Percentiles rank a stretch among this genome's conserved stretches.
Conservation (phyloP, 2,329 filamentous ascomycete genomes). For the Knufia fluminis region DNA sequence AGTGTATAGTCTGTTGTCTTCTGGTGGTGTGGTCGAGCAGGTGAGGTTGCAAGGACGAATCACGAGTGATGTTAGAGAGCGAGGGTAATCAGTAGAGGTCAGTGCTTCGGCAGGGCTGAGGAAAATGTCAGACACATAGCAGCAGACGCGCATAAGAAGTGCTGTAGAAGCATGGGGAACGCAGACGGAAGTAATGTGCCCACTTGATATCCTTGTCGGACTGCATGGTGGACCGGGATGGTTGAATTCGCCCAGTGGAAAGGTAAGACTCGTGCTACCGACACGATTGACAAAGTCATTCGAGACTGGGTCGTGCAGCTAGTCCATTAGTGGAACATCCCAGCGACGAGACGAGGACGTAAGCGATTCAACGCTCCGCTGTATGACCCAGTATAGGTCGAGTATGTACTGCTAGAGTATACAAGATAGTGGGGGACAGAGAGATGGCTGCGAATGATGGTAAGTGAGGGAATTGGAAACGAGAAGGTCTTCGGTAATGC, state of each 20-base stretch:
- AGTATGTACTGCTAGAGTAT: not conserved
- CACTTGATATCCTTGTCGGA: constrained; percentile 3
- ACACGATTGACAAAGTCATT: constrained; percentile 9
- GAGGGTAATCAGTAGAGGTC: not conserved
- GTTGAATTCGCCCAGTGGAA: not conserved
- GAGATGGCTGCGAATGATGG: constrained; percentile 4
- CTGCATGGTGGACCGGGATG: not conserved
- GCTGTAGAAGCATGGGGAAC: constrained; percentile 5
- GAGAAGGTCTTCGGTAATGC: constrained; percentile 3
- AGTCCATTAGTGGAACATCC: not conserved
- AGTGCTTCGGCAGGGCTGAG: constrained; percentile 6
- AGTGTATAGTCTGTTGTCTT: not conserved
- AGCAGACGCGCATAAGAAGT: constrained; percentile 7
- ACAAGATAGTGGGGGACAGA: not conserved
- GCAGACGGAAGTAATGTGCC: constrained; percentile 2
- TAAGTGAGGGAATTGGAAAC: constrained; percentile 4
- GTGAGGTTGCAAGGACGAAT: not conserved
- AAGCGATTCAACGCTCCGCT: not conserved
- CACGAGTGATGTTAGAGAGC: not conserved
- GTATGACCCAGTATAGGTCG: not conserved
- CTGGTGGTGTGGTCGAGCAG: no score
- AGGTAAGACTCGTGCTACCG: constrained; percentile 5
- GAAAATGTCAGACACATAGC: not conserved
- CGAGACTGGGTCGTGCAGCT: constrained; percentile 9
- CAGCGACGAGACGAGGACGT: not conserved